These are phyloP conservation scores for Arthroderma uncinatum DNA, from an alignment of 2,329 filamentous ascomycete genomes.

Conservation along the genomic window DNA sequence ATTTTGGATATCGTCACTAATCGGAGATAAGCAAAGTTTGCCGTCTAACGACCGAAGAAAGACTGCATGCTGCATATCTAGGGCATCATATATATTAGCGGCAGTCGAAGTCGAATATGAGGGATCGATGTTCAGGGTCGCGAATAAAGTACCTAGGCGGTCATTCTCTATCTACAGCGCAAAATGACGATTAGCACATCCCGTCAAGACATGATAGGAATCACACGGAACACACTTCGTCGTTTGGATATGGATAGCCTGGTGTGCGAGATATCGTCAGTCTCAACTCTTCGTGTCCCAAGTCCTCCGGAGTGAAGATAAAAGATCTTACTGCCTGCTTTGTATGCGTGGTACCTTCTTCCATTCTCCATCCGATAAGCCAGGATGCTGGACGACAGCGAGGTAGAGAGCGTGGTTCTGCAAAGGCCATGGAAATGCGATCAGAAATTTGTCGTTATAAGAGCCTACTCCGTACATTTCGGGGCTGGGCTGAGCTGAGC, in stretches of 20 bases:
- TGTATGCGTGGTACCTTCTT: conserved; percentile 15
- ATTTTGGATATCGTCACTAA: conserved; percentile 20
- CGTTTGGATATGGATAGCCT: neutral
- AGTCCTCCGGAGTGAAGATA: neutral
- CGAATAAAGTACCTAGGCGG: neutral
- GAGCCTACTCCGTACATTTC: too few species aligned
- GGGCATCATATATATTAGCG: conserved; percentile 33
- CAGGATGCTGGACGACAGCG: conserved; percentile 12
- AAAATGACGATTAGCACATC: neutral
- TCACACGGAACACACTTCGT: neutral
- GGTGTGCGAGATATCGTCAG: too few species aligned
- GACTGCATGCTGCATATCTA: conserved; percentile 32
- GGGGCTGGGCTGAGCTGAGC: too few species aligned
- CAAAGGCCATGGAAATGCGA: too few species aligned
- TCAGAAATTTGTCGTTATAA: too few species aligned
- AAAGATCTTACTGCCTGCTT: conserved; percentile 10
- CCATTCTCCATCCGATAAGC: conserved; percentile 17
- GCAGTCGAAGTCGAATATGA: neutral
- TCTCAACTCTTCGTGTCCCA: neutral
- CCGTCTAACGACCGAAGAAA: conserved; percentile 28
- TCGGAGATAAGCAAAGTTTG: conserved; percentile 30
- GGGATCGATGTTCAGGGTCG: too few species aligned
- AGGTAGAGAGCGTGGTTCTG: neutral
- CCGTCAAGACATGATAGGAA: neutral
- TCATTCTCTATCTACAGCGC: neutral